These are phyloP conservation scores for Tremellales sp. DNA, from an alignment of 1,284 basidiomycete species.

Conservation along the genomic window DNA sequence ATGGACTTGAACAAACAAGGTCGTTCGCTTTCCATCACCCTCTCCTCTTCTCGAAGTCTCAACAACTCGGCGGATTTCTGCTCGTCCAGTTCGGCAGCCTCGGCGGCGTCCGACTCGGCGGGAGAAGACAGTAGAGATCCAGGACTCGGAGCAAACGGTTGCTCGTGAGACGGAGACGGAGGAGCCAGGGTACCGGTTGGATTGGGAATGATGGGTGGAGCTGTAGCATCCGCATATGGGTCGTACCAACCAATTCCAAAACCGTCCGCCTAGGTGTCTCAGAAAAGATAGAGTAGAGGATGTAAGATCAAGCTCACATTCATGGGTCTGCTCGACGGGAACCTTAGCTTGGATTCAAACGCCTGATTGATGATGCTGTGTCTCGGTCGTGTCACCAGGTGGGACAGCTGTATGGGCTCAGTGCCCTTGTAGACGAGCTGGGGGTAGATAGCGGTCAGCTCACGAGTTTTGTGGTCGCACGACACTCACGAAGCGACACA, in stretches of 20 bases:
- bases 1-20: conserved; percentile 97
- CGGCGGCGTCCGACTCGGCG: background rate
- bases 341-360: conserved; percentile 79
- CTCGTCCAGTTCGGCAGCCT: conserved; percentile 1
- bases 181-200: conserved; percentile 13
- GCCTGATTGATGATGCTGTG: conserved; percentile 97
- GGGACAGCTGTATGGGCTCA: conserved; percentile 78
- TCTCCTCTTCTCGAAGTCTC: conserved; percentile 29
- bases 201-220: conserved; percentile 6
- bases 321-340: conserved; percentile 76
- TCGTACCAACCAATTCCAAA: conserved; percentile 83
- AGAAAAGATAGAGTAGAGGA: background rate
- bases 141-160: conserved; percentile 1
- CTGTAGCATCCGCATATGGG: conserved; percentile 18
- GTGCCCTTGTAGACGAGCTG: conserved; percentile 75
- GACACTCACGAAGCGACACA: conserved; percentile 79
- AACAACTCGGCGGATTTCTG: conserved; percentile 21
- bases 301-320: conserved; percentile 51
- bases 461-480: background rate
- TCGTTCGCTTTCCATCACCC: conserved; percentile 72
- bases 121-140: background rate
- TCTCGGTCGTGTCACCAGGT: conserved; percentile 83
- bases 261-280: conserved; percentile 65
- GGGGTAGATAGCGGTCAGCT: background rate
- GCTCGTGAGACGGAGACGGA: conserved; percentile 7